phyloP scores from a whole-genome alignment of 495 filamentous ascomycete genomes.

The Penicillium subrubescens region DNA sequence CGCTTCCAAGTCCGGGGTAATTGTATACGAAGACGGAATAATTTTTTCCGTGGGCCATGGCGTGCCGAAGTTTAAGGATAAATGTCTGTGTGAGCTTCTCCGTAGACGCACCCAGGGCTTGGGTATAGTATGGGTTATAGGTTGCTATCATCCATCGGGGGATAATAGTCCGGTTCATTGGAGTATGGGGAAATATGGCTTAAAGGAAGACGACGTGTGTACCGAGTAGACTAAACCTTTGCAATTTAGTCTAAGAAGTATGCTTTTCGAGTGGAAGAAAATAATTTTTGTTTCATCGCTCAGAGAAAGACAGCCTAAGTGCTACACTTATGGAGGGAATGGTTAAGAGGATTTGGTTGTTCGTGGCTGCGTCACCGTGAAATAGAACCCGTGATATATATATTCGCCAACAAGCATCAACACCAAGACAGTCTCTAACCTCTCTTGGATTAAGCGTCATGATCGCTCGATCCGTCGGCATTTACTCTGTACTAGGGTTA shows the following conservation, averaged over 20 bases:
- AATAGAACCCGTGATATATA: not conserved
- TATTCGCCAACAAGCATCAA: not conserved
- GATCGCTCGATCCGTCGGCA: constrained; percentile 1
- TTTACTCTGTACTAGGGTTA: not conserved
- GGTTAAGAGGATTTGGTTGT: not conserved
- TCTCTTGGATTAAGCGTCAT: not conserved
- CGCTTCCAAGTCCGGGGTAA: constrained; percentile 15
- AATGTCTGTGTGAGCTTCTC: not conserved
- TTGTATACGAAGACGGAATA: constrained; percentile 15
- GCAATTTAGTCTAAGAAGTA: not conserved
- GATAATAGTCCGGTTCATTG: not conserved
- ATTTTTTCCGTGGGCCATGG: constrained; percentile 18
- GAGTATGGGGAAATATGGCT: not conserved
- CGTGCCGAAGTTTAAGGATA: not conserved
- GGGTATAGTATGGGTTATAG: not conserved
- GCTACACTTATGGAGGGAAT: not conserved
- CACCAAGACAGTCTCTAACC: constrained; percentile 1
- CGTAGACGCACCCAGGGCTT: not conserved
- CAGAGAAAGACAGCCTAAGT: not conserved
- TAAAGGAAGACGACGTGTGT: not conserved
- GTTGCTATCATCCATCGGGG: not conserved
- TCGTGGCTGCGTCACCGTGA: too few species aligned
- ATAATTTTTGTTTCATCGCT: not conserved
- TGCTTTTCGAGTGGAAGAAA: not conserved
- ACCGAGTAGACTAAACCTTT: not conserved